Base-by-base conservation (phyloP, 2,329 filamentous ascomycete species). In the Penicillium palitans region DNA sequence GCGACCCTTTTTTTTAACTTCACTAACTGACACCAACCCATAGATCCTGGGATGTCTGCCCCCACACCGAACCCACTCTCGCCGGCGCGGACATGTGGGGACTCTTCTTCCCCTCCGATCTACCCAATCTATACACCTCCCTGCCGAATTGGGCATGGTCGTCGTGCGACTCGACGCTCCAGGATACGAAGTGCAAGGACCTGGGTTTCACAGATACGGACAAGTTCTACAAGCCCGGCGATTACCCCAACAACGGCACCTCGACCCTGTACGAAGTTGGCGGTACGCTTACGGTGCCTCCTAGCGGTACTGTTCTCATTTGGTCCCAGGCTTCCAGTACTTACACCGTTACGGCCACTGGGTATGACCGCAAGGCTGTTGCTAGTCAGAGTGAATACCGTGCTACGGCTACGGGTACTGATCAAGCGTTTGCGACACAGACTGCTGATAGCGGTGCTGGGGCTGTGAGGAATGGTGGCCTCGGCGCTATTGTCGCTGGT, bases 341-440 rank as follows among this genome's bases (percentile, higher is more conserved):
- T 7, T 77, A 71, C 52, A 76, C 73, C 1, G 74, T 77, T 45
- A 72, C 72, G 0, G 76, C 74, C 44, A 72, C 68, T 27, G 61
- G 67, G 52, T 65, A 64, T 52, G 61, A 68, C 47, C n/a, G 24
- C 2, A 65, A 65, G 52, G 62, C 61, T 45, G 67, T 68, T 45
- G 56, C 52, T 4, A 61, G 60, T 24, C 56, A 62, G 57, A 59
- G 56, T 47, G 55, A 62, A 21, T 59, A 57, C 52, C 49, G 55
- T 6, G 57, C 61, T 27, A 65, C 64, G 40, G 60, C 57, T 52
- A 67, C 64, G 1, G 60, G 57, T 25, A 53, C 54, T 9, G 56
- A 44, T 35, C 10, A 37, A 10, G 45, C 49, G 4, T 57, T 53
- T 44, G 45, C 51, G n/a, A 54, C 56, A 37, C 53, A 61, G 52